phyloP scores from a whole-genome alignment of 2,329 filamentous ascomycete species.

The Aurifilum marmelostoma region DNA sequence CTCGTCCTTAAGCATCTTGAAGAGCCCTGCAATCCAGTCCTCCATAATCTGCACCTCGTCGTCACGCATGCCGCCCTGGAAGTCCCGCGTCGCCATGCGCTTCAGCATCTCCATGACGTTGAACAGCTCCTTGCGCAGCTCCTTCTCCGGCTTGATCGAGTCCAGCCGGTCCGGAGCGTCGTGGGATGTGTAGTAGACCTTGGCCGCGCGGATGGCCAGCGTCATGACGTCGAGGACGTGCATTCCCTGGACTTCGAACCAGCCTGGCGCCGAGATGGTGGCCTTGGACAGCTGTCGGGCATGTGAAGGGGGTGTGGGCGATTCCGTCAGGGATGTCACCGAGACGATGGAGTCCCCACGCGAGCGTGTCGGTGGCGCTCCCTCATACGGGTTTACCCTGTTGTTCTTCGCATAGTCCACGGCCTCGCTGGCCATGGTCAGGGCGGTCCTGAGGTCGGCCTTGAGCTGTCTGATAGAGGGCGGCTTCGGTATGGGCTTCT shows the following conservation, averaged over 20 bases:
- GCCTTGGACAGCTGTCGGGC: conserved; percentile 30
- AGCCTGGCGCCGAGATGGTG: conserved; percentile 58
- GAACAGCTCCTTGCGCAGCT: conserved; percentile 81
- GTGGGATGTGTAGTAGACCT: conserved; percentile 94
- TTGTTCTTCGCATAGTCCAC: conserved; percentile 59
- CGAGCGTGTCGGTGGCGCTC: conserved; percentile 36
- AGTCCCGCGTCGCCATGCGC: conserved; percentile 85
- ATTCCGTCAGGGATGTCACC: conserved; percentile 25
- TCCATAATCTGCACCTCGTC: conserved; percentile 78
- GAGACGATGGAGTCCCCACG: conserved; percentile 28
- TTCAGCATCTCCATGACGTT: conserved; percentile 89
- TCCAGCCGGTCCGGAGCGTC: conserved; percentile 84
- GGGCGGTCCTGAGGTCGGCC: conserved; percentile 63
- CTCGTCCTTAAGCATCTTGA: conserved; percentile 75
- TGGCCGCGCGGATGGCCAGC: conserved; percentile 91
- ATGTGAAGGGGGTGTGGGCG: conserved; percentile 29
- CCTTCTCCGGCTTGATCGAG: conserved; percentile 83
- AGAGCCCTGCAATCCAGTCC: conserved; percentile 79
- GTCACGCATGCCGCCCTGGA: conserved; percentile 77
- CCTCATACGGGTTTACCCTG: conserved; percentile 29
- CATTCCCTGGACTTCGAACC: conserved; percentile 88
- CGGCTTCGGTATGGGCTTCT: conserved; percentile 79
- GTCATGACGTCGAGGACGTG: conserved; percentile 92
- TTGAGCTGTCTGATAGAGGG: conserved; percentile 83
- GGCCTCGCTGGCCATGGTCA: conserved; percentile 71